Evolutionary conservation across 768 basidiomycete genomes (phyloP).

Genomic region (Albatrellus ellisii): DNA sequence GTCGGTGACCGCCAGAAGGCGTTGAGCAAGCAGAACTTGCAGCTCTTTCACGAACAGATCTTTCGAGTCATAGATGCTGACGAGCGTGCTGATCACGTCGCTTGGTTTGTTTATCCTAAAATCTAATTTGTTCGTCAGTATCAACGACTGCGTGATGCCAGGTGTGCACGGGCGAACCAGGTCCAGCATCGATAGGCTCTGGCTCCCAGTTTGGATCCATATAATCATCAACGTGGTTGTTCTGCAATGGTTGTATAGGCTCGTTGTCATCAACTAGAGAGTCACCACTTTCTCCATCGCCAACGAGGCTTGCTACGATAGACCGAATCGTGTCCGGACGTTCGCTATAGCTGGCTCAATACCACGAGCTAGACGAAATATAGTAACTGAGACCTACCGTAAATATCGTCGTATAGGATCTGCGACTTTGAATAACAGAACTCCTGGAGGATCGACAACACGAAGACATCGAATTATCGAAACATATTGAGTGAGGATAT

Average conservation of each 20-base stretch:
- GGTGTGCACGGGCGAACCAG: constrained; percentile 60
- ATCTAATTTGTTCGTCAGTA: no score
- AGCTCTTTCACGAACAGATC: constrained; percentile 95
- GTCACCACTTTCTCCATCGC: constrained; percentile 72
- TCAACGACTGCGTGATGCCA: no score
- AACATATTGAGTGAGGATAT: constrained; percentile 84
- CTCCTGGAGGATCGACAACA: constrained; percentile 85
- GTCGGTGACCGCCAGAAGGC: constrained; percentile 68
- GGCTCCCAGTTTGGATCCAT: constrained; percentile 91
- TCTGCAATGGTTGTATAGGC: constrained; percentile 61
- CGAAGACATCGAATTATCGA: constrained; percentile 84
- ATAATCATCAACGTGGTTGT: constrained; percentile 73
- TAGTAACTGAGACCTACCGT: constrained; percentile 30
- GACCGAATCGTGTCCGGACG: constrained; percentile 89
- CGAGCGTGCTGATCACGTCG: constrained; percentile 91
- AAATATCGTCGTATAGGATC: constrained; percentile 87
- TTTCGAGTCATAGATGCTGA: constrained; percentile 95
- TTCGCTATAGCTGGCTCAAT: constrained; percentile 31
- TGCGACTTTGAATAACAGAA: constrained; percentile 86
- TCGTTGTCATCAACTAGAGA: constrained; percentile 79
- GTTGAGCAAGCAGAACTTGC: constrained; percentile 81
- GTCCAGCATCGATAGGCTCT: constrained; percentile 92
- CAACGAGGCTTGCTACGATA: constrained; percentile 85
- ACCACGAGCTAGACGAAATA: constrained; percentile 4
- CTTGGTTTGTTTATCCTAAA: constrained; percentile 86